These are phyloP conservation scores for Eucalyptus tenuipes DNA, from an alignment of 345 rosid species.

Conservation along the genomic window DNA sequence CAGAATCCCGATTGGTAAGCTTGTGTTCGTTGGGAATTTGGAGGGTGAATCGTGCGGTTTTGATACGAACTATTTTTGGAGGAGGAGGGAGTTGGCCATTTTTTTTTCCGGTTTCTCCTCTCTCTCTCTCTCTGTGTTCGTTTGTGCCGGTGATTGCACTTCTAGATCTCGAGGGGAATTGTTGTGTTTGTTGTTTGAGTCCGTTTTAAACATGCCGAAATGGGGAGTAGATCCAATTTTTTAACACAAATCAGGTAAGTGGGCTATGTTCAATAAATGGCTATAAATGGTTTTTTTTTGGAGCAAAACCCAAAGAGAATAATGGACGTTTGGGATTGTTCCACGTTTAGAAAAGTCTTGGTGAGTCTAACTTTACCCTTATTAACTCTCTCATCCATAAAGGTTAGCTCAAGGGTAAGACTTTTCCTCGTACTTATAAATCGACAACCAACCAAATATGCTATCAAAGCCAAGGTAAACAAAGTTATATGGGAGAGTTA, in stretches of 20 bases:
- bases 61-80: not conserved
- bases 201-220: not conserved
- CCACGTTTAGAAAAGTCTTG: accelerated
- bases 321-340: not conserved
- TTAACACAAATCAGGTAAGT: no score
- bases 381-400: no score
- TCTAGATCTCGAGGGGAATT: not conserved
- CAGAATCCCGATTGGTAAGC: not conserved
- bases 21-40: not conserved
- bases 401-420: no score
- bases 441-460: no score
- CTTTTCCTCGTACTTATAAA: no score
- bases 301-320: no score
- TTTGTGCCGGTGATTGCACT: not conserved
- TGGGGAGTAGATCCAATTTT: not conserved
- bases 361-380: not conserved
- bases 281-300: no score
- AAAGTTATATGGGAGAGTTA: no score
- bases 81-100: not conserved
- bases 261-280: no score
- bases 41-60: not conserved
- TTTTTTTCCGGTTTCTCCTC: not conserved
- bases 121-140: accelerated
- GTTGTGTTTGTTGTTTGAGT: not conserved
- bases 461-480: no score